Base-by-base conservation (phyloP, 163 green algal genomes). In the Scenedesmus sp. region DNA sequence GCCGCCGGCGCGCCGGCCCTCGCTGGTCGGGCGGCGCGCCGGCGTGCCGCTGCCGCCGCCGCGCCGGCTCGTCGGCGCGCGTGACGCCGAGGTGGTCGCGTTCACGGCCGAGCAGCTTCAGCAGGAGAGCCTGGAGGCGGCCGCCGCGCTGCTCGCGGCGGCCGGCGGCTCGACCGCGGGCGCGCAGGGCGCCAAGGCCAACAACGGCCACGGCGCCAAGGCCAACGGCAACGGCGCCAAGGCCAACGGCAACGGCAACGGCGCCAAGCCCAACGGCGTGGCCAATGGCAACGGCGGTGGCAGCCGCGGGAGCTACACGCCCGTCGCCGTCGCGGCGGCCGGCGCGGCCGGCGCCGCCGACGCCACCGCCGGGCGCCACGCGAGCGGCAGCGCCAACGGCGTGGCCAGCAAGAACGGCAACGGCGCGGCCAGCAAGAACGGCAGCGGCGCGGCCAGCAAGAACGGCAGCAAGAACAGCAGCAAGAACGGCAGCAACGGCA, bases 41-140 rank as follows among this genome's bases (percentile, higher is more conserved):
- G n/a, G n/a, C n/a, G n/a, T n/a, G n/a, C n/a, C n/a, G n/a, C n/a
- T n/a, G n/a, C n/a, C n/a, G n/a, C n/a, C n/a, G n/a, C n/a, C n/a
- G n/a, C n/a, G n/a, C n/a, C n/a, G n/a, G n/a, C n/a, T n/a, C n/a
- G n/a, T n/a, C n/a, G n/a, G n/a, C n/a, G n/a, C n/a, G 60, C 33
- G 48, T 67, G 60, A 33, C 47, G 60, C 29, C 20, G 20, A 67
- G 60, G 60, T 67, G 29, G 33, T 67, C 29, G 29, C 60, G 1
- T 50, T 67, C 20, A 33, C 60, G 20, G 60, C 60, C 17, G 66
- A 75, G 50, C 45, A 75, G 28, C 66, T 63, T 22, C 2, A 22
- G 20, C 20, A 57, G 31, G 39, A 73, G 44, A 42, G 4, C 20
- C 15, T 42, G 29, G 45, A 63, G 17, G 24, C 50, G 11, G 4